A percentile compares a stretch with the other conserved stretches of the same genome.
Conservation (phyloP, 2,329 filamentous ascomycete species). For the Beauveria varroae region DNA sequence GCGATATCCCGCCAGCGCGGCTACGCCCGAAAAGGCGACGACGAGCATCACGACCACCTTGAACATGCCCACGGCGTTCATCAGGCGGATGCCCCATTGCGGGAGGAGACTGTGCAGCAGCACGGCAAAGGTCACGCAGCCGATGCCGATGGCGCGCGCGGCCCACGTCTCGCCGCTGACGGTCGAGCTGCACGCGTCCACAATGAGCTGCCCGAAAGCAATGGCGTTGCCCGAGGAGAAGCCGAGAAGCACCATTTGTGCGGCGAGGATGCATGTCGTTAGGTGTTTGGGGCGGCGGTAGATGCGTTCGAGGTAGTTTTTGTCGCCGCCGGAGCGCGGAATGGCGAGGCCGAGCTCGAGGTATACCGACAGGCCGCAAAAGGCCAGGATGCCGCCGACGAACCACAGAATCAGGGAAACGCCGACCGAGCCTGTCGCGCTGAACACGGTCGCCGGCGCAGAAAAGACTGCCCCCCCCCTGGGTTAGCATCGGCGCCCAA, state of each 20-base stretch:
- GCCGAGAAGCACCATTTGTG: conserved; percentile 54
- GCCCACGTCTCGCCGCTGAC: conserved; percentile 44
- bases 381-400: conserved; percentile 44
- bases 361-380: conserved; percentile 52
- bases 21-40: conserved; percentile 54
- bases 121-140: conserved; percentile 47
- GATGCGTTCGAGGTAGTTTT: conserved; percentile 59
- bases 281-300: conserved; percentile 52
- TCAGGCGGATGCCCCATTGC: conserved; percentile 51
- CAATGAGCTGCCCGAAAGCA: conserved; percentile 50
- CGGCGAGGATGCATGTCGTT: conserved; percentile 50
- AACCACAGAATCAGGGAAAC: conserved; percentile 24
- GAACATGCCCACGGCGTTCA: conserved; percentile 52
- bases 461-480: conserved; percentile 37
- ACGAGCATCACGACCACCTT: conserved; percentile 53
- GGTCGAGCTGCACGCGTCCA: conserved; percentile 43
- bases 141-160: conserved; percentile 48
- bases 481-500: neutral
- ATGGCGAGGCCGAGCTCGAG: conserved; percentile 57
- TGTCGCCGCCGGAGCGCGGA: conserved; percentile 55
- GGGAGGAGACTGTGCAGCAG: conserved; percentile 44
- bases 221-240: conserved; percentile 53
- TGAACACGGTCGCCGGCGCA: conserved; percentile 45
- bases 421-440: conserved; percentile 43
- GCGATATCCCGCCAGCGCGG: conserved; percentile 43